Percentiles rank a stretch among this genome's conserved stretches.
Conservation (phyloP, 2,329 filamentous ascomycete species). For the Aspergillus sp. region DNA sequence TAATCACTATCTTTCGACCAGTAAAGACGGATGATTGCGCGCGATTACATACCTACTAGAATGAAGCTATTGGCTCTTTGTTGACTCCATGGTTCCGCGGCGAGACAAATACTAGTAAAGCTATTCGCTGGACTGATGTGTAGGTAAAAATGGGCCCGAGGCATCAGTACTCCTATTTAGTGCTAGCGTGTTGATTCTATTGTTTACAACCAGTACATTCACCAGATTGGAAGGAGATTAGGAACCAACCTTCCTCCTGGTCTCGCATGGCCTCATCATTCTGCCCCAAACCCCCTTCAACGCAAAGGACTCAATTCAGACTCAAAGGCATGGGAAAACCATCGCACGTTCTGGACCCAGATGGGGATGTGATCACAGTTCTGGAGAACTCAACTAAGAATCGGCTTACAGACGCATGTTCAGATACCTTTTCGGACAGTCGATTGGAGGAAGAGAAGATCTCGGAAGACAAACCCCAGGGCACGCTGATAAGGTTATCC, state of each 20-base stretch:
- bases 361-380: background rate
- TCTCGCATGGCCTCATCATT: background rate
- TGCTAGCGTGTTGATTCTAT: background rate
- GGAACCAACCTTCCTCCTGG: background rate
- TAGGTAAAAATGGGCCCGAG: background rate
- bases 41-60: too few relatives aligned
- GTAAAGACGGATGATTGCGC: too few relatives aligned
- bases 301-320: background rate
- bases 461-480: background rate
- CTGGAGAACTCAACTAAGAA: background rate
- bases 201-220: background rate
- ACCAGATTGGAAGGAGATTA: background rate
- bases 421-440: background rate
- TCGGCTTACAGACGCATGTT: background rate
- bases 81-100: too few relatives aligned
- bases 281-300: background rate
- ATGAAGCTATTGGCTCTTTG: too few relatives aligned
- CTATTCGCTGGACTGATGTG: background rate
- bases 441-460: background rate
- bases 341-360: background rate
- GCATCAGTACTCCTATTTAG: background rate
- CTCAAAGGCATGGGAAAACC: background rate
- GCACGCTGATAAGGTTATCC: background rate
- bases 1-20: too few relatives aligned
- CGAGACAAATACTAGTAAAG: too few relatives aligned